A percentile compares a stretch with the other conserved stretches of the same genome.
phyloP scores from a whole-genome alignment of 495 filamentous ascomycete species.

The Daldinia concentrica region DNA sequence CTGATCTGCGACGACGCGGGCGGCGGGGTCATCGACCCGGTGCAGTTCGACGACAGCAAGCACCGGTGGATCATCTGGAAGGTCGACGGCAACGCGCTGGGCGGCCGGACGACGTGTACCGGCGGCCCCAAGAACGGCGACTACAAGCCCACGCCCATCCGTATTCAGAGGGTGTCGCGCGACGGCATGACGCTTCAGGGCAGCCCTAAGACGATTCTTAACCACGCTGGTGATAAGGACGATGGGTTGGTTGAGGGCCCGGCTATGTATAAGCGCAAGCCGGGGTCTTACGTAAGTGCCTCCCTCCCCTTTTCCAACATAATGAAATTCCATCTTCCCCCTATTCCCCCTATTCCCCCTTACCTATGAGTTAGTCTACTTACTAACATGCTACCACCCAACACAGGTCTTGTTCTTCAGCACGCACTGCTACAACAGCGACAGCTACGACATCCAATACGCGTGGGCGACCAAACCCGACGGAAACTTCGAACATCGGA shows the following conservation, averaged over 20 bases:
- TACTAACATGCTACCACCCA: too few species aligned
- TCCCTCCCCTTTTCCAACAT: background rate
- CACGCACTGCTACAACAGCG: constrained; percentile 57
- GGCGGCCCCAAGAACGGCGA: background rate
- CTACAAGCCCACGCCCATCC: background rate
- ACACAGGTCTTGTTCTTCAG: constrained; percentile 60
- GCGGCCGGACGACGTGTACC: constrained; percentile 46
- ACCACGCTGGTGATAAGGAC: background rate
- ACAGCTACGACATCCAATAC: constrained; percentile 58
- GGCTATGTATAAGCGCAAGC: background rate
- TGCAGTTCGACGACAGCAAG: constrained; percentile 62
- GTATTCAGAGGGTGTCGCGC: background rate
- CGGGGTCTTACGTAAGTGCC: background rate
- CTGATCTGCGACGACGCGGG: constrained; percentile 53
- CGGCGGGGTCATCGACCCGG: constrained; percentile 64
- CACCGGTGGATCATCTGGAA: constrained; percentile 65
- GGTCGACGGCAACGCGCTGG: constrained; percentile 65
- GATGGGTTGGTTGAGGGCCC: background rate
- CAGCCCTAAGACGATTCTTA: background rate
- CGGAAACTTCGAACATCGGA: background rate
- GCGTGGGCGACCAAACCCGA: constrained; percentile 48
- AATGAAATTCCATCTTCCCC: background rate
- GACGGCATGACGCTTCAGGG: background rate
- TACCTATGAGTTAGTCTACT: too few species aligned
- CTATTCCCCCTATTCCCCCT: constrained; percentile 37